Base-by-base conservation (phyloP, 768 basidiomycete genomes). In the Asterophora lycoperdoides region DNA sequence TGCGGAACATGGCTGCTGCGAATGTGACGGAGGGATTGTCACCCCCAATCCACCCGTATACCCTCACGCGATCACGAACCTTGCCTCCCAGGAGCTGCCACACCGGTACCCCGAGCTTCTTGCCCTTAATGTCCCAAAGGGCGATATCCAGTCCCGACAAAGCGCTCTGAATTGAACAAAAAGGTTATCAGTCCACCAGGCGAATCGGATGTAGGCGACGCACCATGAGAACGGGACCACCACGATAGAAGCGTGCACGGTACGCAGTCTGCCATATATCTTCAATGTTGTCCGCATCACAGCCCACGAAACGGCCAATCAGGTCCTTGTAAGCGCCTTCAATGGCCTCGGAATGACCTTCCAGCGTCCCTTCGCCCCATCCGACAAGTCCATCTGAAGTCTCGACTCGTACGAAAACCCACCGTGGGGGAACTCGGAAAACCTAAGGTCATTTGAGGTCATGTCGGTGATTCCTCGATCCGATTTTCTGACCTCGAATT, bases 121-220 rank as follows among this genome's bases (percentile, higher is more conserved):
- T 86, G n/a, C 86, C 86, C 55, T 86, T 86, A 65, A 88, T 83
- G 57, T 87, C 86, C 86, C 86, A 76, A 1, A 88, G 68, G 1
- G 83, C 83, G 49, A 87, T 86, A 62, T 86, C 83, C 26, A 86
- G 63, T 0, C 83, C 81, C 1, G 79, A 77, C 8, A 79, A 62
- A 8, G 75, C 79, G 23, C 75, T 79, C 75, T 78, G 14, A n/a
- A n/a, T 8, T 18, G 3, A 11, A n/a, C n/a, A n/a, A n/a, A n/a
- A 17, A n/a, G 2, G n/a, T 26, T n/a, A 20, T 6, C 26, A 40
- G 5, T 40, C n/a, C 13, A 40, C 26, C 20, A 6, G 17, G 20
- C 13, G 11, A 17, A 40, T 50, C 53, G 9, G 8, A 37, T 23
- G 23, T 6, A 23, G 23, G 23, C 3, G 3, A 23, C 49, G 32